These are phyloP conservation scores for Kodamaea derodonti DNA, from an alignment of 1,139 yeast genomes.

Conservation along the genomic window DNA sequence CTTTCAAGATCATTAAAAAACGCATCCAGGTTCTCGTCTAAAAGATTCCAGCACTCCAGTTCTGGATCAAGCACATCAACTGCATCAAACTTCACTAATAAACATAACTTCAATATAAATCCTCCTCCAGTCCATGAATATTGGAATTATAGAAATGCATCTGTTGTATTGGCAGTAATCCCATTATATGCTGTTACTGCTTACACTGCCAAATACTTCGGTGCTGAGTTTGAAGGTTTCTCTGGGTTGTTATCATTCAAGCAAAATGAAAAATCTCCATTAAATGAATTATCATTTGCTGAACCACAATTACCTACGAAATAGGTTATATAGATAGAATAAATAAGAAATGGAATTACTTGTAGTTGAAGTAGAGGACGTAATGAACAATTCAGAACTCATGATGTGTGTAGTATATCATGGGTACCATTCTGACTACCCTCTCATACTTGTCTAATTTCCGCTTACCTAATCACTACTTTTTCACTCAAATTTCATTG, in stretches of 20 bases:
- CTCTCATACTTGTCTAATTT: too few species aligned
- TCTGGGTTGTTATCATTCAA: constrained; percentile 35
- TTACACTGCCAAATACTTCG: constrained; percentile 32
- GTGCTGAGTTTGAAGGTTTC: constrained; percentile 27
- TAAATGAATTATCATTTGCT: constrained; percentile 34
- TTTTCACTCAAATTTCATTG: constrained; percentile 19
- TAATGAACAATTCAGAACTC: background rate
- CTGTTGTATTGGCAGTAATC: constrained; percentile 35
- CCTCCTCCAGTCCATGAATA: constrained; percentile 50
- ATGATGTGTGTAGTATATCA: too few species aligned
- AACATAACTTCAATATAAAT: constrained; percentile 39
- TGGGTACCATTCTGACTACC: too few species aligned
- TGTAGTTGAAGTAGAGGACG: too few species aligned
- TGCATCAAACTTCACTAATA: constrained; percentile 37
- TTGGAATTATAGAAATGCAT: constrained; percentile 41
- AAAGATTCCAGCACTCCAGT: constrained; percentile 34
- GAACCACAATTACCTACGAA: constrained; percentile 28
- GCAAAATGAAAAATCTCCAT: constrained; percentile 36
- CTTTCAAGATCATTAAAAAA: constrained; percentile 25
- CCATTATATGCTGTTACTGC: constrained; percentile 37
- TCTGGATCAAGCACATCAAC: constrained; percentile 14
- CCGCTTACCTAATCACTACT: constrained; percentile 6
- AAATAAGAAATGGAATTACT: too few species aligned
- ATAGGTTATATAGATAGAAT: too few species aligned
- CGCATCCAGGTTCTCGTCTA: constrained; percentile 17